Conservation (phyloP, 208 protist species). For the Herpetomonas samuelpessoai region DNA sequence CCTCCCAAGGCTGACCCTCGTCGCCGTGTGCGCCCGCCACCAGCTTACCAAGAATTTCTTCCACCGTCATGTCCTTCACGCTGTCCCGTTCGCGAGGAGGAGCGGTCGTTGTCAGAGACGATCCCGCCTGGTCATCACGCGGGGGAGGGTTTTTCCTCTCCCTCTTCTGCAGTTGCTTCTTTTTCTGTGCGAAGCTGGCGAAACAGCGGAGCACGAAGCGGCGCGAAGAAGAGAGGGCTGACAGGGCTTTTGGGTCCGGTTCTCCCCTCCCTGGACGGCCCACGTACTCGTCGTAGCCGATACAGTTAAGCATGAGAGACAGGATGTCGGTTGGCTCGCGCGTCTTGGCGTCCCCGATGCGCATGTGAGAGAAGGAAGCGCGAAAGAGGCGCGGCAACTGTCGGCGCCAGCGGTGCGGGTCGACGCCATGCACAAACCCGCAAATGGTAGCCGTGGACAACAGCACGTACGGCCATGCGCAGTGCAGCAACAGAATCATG, state of each 20-base stretch:
- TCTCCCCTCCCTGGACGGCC: constrained; percentile 1
- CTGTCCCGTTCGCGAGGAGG: background rate
- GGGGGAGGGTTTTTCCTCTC: background rate
- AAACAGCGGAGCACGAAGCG: constrained; percentile 68
- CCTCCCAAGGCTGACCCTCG: constrained; percentile 7
- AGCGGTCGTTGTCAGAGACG: background rate
- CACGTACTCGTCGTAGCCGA: constrained; percentile 41
- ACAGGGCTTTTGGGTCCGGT: constrained; percentile 23
- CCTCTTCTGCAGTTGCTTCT: constrained; percentile 25
- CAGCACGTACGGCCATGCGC: constrained; percentile 77
- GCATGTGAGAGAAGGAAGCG: constrained; percentile 75
- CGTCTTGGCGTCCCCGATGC: constrained; percentile 24
- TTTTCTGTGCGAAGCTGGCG: constrained; percentile 42
- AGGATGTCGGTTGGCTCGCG: constrained; percentile 75
- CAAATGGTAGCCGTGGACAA: constrained; percentile 72
- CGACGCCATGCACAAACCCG: constrained; percentile 60
- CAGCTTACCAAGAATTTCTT: constrained; percentile 4
- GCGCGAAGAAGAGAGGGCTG: constrained; percentile 47
- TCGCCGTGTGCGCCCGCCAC: background rate
- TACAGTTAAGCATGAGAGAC: constrained; percentile 69
- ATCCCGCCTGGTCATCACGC: background rate
- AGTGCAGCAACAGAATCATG: constrained; percentile 68
- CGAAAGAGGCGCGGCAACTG: constrained; percentile 76
- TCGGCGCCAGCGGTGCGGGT: constrained; percentile 54
- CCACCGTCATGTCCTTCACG: background rate